These are phyloP conservation scores for Aspergillus clavatus DNA, from an alignment of 2,329 filamentous ascomycete species.

Conservation along the genomic window DNA sequence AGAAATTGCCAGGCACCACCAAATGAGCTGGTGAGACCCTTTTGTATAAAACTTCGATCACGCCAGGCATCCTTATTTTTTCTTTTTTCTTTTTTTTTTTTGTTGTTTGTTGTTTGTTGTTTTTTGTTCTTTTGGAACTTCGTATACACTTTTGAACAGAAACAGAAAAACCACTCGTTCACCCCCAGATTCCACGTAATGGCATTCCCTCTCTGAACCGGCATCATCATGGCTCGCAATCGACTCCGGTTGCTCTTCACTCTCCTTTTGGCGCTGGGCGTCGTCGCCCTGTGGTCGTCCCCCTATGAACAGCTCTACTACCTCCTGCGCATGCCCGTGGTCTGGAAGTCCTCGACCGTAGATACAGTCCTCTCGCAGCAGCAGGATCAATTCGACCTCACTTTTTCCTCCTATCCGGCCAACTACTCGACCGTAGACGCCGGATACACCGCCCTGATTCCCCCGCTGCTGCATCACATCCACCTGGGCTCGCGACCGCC, in stretches of 20 bases:
- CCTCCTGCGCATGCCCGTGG: not conserved
- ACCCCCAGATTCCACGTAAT: not conserved
- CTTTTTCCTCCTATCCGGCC: not conserved
- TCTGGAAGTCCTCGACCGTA: not conserved
- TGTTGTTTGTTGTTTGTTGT: too few relatives aligned
- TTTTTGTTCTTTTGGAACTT: too few relatives aligned
- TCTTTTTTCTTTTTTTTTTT: too few relatives aligned
- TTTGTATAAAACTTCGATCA: too few relatives aligned
- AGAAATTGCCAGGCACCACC: too few relatives aligned
- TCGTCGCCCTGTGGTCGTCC: not conserved
- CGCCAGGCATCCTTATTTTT: too few relatives aligned
- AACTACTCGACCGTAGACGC: not conserved
- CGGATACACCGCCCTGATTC: not conserved
- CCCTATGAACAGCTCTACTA: not conserved
- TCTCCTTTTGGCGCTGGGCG: not conserved
- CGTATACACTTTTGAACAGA: too few relatives aligned
- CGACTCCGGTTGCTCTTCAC: not conserved
- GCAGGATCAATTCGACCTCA: not conserved
- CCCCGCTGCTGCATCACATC: conserved; percentile 5
- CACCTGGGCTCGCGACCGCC: conserved; percentile 9
- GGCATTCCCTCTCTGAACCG: not conserved
- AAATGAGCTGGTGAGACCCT: too few relatives aligned
- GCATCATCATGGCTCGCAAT: not conserved
- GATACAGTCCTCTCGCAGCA: not conserved
- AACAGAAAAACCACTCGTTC: too few relatives aligned